phyloP scores from a whole-genome alignment of 2,329 filamentous ascomycete species.

The Ciborinia camelliae region DNA sequence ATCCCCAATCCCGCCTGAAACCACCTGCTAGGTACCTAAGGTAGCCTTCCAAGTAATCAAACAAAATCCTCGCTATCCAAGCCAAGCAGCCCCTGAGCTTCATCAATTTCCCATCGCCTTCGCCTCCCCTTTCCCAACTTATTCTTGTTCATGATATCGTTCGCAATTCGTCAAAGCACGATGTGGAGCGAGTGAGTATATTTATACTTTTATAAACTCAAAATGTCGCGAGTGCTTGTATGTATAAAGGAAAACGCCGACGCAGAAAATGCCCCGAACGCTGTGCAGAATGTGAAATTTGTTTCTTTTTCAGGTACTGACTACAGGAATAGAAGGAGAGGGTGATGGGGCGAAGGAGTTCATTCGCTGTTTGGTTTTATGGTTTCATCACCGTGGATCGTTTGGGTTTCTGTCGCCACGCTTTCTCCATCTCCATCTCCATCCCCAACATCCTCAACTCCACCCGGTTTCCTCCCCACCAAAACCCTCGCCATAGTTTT shows the following conservation, averaged over 20 bases:
- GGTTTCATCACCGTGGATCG: neutral
- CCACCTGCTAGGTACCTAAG: too few relatives aligned
- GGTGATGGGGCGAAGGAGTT: neutral
- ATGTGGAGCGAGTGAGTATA: neutral
- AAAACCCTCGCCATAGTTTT: constrained; percentile 28
- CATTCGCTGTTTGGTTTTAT: neutral
- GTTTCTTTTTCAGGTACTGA: neutral
- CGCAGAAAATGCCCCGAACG: neutral
- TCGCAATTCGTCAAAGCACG: neutral
- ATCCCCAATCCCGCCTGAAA: too few relatives aligned
- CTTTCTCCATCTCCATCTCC: neutral
- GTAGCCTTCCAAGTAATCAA: too few relatives aligned
- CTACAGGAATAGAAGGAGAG: neutral
- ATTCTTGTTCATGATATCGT: neutral
- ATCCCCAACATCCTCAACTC: neutral
- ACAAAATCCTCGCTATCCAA: neutral
- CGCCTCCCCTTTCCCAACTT: too few relatives aligned
- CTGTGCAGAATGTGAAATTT: neutral
- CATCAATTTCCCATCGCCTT: neutral
- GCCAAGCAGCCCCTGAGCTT: neutral
- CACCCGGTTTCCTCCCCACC: constrained; percentile 32
- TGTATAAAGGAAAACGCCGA: neutral
- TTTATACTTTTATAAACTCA: neutral
- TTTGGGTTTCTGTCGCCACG: neutral
- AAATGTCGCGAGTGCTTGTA: neutral